A percentile compares a stretch with the other conserved stretches of the same genome.
phyloP scores from a whole-genome alignment of 768 basidiomycete genomes.

The Suillus sp. region DNA sequence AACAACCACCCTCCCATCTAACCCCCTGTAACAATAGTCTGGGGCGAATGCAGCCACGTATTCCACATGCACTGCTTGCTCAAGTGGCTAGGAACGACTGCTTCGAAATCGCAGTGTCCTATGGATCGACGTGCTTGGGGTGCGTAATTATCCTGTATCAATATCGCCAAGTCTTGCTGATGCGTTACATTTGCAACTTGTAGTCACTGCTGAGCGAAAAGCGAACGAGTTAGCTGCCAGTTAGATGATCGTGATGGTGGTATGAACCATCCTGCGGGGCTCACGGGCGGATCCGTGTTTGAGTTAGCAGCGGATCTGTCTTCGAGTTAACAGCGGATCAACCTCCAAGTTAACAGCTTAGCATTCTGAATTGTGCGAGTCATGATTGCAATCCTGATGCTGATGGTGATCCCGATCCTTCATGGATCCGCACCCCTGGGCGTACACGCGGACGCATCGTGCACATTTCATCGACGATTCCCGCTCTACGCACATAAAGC shows the following conservation, averaged over 20 bases:
- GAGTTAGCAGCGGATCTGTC: neutral
- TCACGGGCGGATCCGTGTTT: neutral
- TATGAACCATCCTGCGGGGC: neutral
- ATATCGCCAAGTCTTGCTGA: neutral
- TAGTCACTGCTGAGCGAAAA: constrained; percentile 59
- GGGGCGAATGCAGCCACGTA: constrained; percentile 96
- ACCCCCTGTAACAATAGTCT: constrained; percentile 54
- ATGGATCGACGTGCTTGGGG: constrained; percentile 96
- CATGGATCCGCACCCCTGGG: neutral
- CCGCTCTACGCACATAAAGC: neutral
- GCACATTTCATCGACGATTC: neutral
- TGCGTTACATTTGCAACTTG: neutral
- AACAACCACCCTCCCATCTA: neutral
- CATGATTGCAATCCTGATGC: neutral
- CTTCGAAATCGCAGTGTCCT: constrained; percentile 96
- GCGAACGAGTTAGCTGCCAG: constrained; percentile 27
- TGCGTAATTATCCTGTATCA: constrained; percentile 38
- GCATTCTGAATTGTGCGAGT: neutral
- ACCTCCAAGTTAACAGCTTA: neutral
- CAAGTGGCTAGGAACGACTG: constrained; percentile 90
- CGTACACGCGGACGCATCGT: neutral
- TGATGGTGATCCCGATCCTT: neutral
- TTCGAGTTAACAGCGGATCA: neutral
- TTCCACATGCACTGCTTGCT: constrained; percentile 99
- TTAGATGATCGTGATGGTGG: neutral